These are phyloP conservation scores for Teunomyces tritomae DNA, from an alignment of 805 yeast species.

Conservation along the genomic window DNA sequence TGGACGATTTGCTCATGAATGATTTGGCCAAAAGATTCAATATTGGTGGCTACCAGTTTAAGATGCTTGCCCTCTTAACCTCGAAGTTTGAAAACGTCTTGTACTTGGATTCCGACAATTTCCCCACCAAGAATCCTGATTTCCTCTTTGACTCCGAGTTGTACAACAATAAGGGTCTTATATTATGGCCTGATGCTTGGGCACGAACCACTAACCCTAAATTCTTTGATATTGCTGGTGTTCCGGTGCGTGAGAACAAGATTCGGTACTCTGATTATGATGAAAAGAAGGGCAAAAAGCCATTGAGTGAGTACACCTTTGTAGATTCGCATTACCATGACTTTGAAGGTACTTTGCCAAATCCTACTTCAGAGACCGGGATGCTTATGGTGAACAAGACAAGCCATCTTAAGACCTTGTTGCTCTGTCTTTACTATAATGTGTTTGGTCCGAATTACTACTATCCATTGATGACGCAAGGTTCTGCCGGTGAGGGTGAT, in stretches of 20 bases:
- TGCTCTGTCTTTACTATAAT: constrained; percentile 64
- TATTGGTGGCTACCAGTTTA: constrained; percentile 49
- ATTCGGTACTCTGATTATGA: constrained; percentile 31
- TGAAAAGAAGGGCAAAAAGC: constrained; percentile 30
- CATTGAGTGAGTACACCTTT: constrained; percentile 18
- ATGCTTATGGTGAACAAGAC: constrained; percentile 61
- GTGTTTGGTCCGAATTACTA: constrained; percentile 62
- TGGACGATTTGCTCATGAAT: constrained; percentile 27
- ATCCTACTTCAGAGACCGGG: constrained; percentile 70
- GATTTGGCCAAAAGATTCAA: constrained; percentile 16
- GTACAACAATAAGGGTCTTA: constrained; percentile 46
- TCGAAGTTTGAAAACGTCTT: constrained; percentile 52
- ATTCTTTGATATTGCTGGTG: constrained; percentile 52
- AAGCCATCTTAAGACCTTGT: constrained; percentile 54
- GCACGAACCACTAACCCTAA: constrained; percentile 63
- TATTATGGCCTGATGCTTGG: constrained; percentile 74
- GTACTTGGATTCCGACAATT: constrained; percentile 52
- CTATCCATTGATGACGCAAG: constrained; percentile 68
- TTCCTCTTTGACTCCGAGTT: constrained; percentile 44
- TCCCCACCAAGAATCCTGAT: constrained; percentile 43
- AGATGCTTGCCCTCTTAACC: constrained; percentile 58
- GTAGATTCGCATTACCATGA: constrained; percentile 52
- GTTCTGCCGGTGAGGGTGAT: constrained; percentile 77
- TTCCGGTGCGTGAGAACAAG: constrained; percentile 32
- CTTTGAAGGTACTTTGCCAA: constrained; percentile 61